Conservation (phyloP, 139 green algal species). For the Coelastrella sp. region DNA sequence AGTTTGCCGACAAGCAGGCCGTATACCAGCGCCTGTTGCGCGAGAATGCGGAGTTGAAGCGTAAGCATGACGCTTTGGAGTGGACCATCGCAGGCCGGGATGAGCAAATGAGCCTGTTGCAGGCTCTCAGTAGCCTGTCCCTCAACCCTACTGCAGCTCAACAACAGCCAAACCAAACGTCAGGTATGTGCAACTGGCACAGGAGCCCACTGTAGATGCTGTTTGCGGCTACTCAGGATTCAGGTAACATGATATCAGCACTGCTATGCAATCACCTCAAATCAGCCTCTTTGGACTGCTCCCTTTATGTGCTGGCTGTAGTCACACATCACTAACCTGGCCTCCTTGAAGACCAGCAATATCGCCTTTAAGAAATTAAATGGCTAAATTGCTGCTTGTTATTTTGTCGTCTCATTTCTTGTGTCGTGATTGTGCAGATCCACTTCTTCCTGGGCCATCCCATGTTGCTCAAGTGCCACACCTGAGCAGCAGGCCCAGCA, state of each 20-base stretch:
- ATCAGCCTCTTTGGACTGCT: no score
- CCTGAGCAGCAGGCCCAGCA: neutral
- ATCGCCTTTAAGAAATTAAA: no score
- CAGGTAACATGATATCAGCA: no score
- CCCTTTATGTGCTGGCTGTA: no score
- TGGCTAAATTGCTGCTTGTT: no score
- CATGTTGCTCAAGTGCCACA: neutral
- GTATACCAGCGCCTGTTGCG: slow-evolving; percentile 20
- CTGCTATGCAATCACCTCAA: no score
- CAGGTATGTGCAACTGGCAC: neutral
- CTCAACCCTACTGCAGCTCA: neutral
- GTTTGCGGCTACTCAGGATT: no score
- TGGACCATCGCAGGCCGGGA: slow-evolving; percentile 28
- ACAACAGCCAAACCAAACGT: neutral
- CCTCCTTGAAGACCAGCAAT: no score
- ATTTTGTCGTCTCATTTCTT: neutral
- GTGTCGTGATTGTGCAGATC: neutral
- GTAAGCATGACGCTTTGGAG: slow-evolving; percentile 23
- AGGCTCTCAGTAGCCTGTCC: slow-evolving; percentile 22
- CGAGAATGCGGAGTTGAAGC: slow-evolving; percentile 25
- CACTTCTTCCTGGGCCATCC: neutral
- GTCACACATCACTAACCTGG: no score
- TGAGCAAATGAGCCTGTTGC: slow-evolving; percentile 32
- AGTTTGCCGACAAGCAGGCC: neutral
- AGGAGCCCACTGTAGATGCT: no score